phyloP scores from a whole-genome alignment of 441 rosid species.

The Arabidopsis hybrid region DNA sequence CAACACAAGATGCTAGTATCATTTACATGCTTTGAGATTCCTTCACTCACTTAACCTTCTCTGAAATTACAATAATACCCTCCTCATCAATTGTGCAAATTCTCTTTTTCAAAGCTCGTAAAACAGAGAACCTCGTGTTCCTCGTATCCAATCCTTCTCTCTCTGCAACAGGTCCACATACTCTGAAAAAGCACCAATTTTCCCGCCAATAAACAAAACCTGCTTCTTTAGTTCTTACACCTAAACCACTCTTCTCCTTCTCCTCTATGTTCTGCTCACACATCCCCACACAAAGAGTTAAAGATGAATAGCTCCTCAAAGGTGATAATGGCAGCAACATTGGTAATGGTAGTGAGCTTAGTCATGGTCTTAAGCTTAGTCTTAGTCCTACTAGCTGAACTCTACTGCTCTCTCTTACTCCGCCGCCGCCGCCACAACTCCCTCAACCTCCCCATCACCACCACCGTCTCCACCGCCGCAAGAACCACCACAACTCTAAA shows the following conservation, averaged over 20 bases:
- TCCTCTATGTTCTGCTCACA: slow-evolving; percentile 18
- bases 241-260: slow-evolving; percentile 24
- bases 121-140: slow-evolving; percentile 46
- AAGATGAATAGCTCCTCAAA: slow-evolving; percentile 77
- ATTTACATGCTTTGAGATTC: neutral
- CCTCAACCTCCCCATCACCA: slow-evolving; percentile 34
- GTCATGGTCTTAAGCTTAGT: slow-evolving; percentile 77
- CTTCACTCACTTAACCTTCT: too few relatives aligned
- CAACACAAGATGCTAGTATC: neutral
- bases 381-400: slow-evolving; percentile 78
- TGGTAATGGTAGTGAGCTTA: slow-evolving; percentile 76
- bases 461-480: slow-evolving; percentile 27
- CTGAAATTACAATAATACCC: neutral
- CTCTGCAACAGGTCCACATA: slow-evolving; percentile 32
- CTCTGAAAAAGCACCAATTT: slow-evolving; percentile 34
- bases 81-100: neutral
- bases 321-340: slow-evolving; percentile 87
- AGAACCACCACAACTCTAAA: slow-evolving; percentile 27
- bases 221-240: slow-evolving; percentile 35
- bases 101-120: slow-evolving; percentile 23
- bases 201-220: slow-evolving; percentile 60
- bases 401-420: slow-evolving; percentile 83
- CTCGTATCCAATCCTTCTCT: slow-evolving; percentile 44
- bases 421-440: slow-evolving; percentile 52
- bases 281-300: slow-evolving; percentile 20